A percentile compares a stretch with the other conserved stretches of the same genome.
phyloP scores from a whole-genome alignment of 1,284 basidiomycete species.

The Ceratobasidium papillatum region DNA sequence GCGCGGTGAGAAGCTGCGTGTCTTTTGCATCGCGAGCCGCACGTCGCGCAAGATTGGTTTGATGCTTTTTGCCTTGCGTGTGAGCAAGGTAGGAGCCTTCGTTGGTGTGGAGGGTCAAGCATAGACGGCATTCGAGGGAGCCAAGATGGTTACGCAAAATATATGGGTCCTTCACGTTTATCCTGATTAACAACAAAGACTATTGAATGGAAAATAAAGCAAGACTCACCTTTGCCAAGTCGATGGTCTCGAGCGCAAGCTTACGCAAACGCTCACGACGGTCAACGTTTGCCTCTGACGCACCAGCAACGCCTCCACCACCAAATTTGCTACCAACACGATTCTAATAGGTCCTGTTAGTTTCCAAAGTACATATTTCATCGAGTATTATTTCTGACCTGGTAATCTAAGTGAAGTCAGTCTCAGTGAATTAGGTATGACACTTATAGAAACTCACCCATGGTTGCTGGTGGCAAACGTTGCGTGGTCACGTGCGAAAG shows the following conservation, averaged over 20 bases:
- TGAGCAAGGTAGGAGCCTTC: conserved; percentile 99
- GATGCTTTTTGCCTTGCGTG: conserved; percentile 99
- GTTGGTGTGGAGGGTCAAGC: conserved; percentile 97
- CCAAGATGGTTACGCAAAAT: conserved; percentile 98
- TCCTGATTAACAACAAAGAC: background rate
- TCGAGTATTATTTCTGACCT: conserved; percentile 46
- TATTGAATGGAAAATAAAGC: background rate
- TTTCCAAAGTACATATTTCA: background rate
- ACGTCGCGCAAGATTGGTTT: conserved; percentile 95
- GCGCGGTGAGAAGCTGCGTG: conserved; percentile 83
- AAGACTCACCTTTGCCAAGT: conserved; percentile 82
- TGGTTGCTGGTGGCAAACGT: conserved; percentile 8
- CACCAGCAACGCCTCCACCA: conserved; percentile 91
- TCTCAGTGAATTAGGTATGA: background rate
- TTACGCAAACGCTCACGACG: conserved; percentile 93
- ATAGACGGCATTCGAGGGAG: conserved; percentile 97
- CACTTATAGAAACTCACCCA: conserved; percentile 23
- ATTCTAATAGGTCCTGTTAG: conserved; percentile 64
- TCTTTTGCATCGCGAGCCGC: conserved; percentile 97
- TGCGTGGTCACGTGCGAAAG: background rate
- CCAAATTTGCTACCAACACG: conserved; percentile 96
- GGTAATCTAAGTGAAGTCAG: conserved; percentile 50
- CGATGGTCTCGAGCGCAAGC: conserved; percentile 95
- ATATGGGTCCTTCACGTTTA: conserved; percentile 83
- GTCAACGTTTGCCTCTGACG: conserved; percentile 94